A percentile compares a stretch with the other conserved stretches of the same genome.
phyloP scores from a whole-genome alignment of 306 rosid species.

The Cercis canadensis region DNA sequence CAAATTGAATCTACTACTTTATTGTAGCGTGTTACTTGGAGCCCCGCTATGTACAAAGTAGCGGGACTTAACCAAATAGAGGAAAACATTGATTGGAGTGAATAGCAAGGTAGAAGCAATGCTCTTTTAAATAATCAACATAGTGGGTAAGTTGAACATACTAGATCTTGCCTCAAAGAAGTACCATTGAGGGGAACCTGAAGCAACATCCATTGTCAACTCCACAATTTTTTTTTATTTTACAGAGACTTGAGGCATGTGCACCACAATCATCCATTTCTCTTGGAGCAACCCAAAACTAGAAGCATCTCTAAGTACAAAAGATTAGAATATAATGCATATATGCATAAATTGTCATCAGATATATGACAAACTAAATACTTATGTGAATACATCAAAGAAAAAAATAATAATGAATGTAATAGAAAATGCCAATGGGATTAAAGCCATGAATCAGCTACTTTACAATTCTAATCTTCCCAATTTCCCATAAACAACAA shows the following conservation, averaged over 20 bases:
- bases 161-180: conserved; percentile 91
- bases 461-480: neutral
- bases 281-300: conserved; percentile 69
- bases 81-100: too few relatives aligned
- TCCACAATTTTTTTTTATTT: conserved; percentile 74
- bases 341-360: conserved; percentile 13
- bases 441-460: conserved; percentile 7
- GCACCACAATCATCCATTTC: conserved; percentile 47
- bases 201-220: conserved; percentile 84
- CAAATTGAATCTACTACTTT: too few relatives aligned
- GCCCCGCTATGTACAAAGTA: too few relatives aligned
- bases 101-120: too few relatives aligned
- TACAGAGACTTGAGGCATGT: conserved; percentile 46
- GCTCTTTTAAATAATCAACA: too few relatives aligned
- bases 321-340: neutral
- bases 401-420: conserved; percentile 18
- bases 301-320: conserved; percentile 15
- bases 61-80: too few relatives aligned
- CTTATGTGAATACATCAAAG: neutral
- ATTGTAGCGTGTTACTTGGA: too few relatives aligned
- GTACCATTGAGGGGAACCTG: conserved; percentile 91
- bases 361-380: neutral
- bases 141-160: too few relatives aligned
- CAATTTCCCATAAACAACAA: conserved; percentile 7
- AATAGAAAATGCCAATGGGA: conserved; percentile 12